phyloP scores from a whole-genome alignment of 306 rosid species.

The Adenanthera pavonina region DNA sequence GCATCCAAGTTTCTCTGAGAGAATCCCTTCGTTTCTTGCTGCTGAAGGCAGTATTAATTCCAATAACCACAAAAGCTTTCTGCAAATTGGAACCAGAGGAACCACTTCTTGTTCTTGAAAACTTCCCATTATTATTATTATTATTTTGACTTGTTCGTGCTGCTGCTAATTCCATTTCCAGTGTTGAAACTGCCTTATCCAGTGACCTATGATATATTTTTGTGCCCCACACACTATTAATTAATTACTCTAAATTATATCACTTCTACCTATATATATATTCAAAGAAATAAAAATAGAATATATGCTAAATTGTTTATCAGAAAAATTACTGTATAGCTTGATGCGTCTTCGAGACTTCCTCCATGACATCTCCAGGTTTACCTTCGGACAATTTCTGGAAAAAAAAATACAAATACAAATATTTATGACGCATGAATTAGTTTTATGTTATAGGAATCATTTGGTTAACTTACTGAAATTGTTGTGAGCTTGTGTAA shows the following conservation, averaged over 20 bases:
- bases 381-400: conserved; percentile 71
- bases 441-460: neutral
- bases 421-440: neutral
- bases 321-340: conserved; percentile 64
- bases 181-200: conserved; percentile 69
- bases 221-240: neutral
- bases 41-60: conserved; percentile 91
- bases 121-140: conserved; percentile 31
- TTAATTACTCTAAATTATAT: neutral
- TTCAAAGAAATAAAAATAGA: too few species aligned
- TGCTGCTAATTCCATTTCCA: conserved; percentile 79
- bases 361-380: conserved; percentile 62
- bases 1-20: conserved; percentile 83
- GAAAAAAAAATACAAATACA: too few species aligned
- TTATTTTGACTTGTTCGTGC: conserved; percentile 43
- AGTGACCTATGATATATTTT: conserved; percentile 71
- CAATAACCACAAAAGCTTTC: conserved; percentile 85
- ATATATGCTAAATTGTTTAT: neutral
- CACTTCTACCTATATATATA: neutral
- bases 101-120: conserved; percentile 7
- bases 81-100: conserved; percentile 36
- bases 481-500: neutral
- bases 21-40: conserved; percentile 81
- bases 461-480: neutral
- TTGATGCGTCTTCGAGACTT: conserved; percentile 81